phyloP scores from a whole-genome alignment of 352 stramenopile genomes.

The Pythium aquatile region DNA sequence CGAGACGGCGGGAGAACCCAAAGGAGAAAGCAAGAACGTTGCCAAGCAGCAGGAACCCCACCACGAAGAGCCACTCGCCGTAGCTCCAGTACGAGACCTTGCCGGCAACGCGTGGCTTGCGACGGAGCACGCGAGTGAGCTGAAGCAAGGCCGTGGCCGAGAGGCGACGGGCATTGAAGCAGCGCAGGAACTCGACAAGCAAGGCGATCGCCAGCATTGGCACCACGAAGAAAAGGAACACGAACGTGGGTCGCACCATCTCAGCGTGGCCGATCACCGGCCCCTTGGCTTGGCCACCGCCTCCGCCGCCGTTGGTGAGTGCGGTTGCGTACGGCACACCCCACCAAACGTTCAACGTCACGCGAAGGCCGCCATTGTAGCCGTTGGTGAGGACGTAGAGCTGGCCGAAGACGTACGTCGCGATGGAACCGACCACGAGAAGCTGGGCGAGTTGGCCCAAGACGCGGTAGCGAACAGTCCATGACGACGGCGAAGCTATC shows the following conservation, averaged over 20 bases:
- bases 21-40: conserved; percentile 24
- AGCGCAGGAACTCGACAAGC: conserved; percentile 39
- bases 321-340: conserved; percentile 19
- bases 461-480: neutral
- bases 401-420: conserved; percentile 29
- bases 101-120: conserved; percentile 33
- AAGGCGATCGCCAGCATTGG: conserved; percentile 38
- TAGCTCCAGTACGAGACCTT: conserved; percentile 33
- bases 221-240: conserved; percentile 41
- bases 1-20: neutral
- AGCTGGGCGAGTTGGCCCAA: conserved; percentile 27
- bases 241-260: conserved; percentile 55
- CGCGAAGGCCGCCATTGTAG: conserved; percentile 15
- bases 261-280: conserved; percentile 29
- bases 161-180: conserved; percentile 39
- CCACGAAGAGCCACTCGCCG: conserved; percentile 40
- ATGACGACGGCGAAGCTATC: neutral
- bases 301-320: conserved; percentile 4
- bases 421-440: conserved; percentile 28
- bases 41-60: conserved; percentile 25
- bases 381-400: conserved; percentile 24
- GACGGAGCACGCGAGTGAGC: conserved; percentile 36
- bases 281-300: neutral
- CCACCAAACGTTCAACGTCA: conserved; percentile 22
- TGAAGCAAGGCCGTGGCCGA: conserved; percentile 29